Conservation (phyloP, 1,284 basidiomycete genomes). For the Puccinia horiana region DNA sequence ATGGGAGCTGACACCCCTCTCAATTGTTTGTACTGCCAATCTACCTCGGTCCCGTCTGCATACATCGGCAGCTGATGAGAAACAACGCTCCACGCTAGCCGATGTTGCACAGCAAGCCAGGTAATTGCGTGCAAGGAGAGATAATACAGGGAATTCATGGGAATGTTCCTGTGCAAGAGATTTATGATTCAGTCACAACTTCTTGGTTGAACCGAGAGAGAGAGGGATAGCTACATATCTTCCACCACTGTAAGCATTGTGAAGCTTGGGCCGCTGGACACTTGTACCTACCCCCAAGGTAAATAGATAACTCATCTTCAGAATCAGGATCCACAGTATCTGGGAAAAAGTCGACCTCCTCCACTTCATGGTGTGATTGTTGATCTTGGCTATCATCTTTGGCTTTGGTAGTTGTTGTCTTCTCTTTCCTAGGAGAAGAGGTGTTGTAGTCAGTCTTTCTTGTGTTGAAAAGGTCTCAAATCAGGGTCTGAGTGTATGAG, state of each 20-base stretch:
- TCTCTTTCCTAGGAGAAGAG: no score
- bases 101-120: not conserved
- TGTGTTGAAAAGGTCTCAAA: no score
- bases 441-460: no score
- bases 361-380: not conserved
- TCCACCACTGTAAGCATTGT: not conserved
- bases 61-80: slow-evolving; percentile 8
- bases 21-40: not conserved
- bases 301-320: not conserved
- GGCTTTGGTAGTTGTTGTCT: no score
- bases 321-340: no score
- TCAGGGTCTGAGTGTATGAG: no score
- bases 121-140: not conserved
- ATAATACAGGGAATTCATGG: not conserved
- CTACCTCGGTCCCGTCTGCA: slow-evolving; percentile 5
- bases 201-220: not conserved
- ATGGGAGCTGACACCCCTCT: no score
- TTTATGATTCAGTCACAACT: not conserved
- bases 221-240: not conserved
- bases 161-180: not conserved
- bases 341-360: not conserved
- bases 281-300: not conserved
- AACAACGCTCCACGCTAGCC: not conserved
- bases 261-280: not conserved
- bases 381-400: not conserved